Evolutionary conservation across 2,329 filamentous ascomycete species (phyloP), one percentile per base, ranked within the genome.

Genomic region (Oidium heveae): DNA sequence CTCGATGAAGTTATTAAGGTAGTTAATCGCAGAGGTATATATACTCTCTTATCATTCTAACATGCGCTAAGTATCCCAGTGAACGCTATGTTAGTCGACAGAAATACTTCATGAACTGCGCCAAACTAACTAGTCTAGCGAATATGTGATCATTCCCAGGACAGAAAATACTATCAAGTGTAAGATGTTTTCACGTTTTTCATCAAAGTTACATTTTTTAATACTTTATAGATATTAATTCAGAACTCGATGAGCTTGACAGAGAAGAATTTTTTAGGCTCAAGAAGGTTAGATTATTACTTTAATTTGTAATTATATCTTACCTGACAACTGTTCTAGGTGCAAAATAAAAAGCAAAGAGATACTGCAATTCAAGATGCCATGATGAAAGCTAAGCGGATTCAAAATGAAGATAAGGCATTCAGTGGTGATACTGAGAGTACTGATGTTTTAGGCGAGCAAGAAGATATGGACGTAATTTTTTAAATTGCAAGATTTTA

Each of bases 151-250:
- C 62, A 98, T 98, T 63, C 91, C 91, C 13, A 77, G 91, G 60
- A 98, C 91, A 15, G 91, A 98, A 68, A 98, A 96, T 65, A 98
- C 91, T n/a, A 98, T 98, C 72, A 95, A 94, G 71, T 98, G 81
- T 81, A 70, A 61, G 75, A 63, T 37, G 46, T 12, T 1, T 5
- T 6, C 7, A 8, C 7, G 28, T 6, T 36, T 13, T 13, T 4
- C 12, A 2, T 44, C 2, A 34, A 7, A n/a, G 33, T 15, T 10
- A 16, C 15, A 9, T 43, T n/a, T 6, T 12, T 32, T 54, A 44
- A 55, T 13, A 16, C 34, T 39, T 24, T n/a, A 5, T 56, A 83
- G 80, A 96, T 65, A 96, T 96, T 74, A 96, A 96, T 71, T 94
- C 89, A 0, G 91, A 98, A 67, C 77, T 98, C 16, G 91, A 98